phyloP scores from a whole-genome alignment of 768 basidiomycete species.

The Tylopilus vinaceipallidus region DNA sequence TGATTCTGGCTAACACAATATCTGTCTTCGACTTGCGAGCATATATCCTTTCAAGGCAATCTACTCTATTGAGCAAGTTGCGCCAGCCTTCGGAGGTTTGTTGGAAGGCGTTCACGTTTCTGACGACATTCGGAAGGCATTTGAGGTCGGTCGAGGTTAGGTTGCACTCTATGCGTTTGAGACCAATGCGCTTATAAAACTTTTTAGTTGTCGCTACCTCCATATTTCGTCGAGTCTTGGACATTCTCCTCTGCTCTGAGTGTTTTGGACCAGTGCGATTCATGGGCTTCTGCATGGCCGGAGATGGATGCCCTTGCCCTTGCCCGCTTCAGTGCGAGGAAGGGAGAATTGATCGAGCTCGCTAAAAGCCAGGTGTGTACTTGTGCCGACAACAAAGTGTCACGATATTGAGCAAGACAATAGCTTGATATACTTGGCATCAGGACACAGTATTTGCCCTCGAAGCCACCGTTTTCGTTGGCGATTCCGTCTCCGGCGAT shows the following conservation, averaged over 20 bases:
- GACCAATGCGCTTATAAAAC: conserved; percentile 19
- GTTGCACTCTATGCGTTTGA: neutral
- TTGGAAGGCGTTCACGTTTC: conserved; percentile 68
- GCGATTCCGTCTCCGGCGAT: conserved; percentile 28
- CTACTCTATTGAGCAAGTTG: conserved; percentile 67
- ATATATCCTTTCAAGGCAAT: conserved; percentile 88
- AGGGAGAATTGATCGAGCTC: conserved; percentile 89
- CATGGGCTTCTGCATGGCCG: conserved; percentile 53
- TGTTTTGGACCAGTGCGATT: conserved; percentile 75
- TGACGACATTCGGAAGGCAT: conserved; percentile 72
- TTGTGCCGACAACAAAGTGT: neutral
- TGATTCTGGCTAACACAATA: conserved; percentile 87
- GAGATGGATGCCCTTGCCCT: conserved; percentile 47
- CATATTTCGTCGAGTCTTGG: conserved; percentile 90
- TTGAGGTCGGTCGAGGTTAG: conserved; percentile 75
- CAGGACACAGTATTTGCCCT: conserved; percentile 66
- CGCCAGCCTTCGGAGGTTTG: conserved; percentile 70
- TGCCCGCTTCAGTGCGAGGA: conserved; percentile 63
- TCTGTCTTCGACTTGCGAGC: conserved; percentile 91
- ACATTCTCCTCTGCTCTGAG: conserved; percentile 86
- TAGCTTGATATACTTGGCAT: conserved; percentile 89
- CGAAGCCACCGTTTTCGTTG: conserved; percentile 68
- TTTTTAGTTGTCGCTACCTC: conserved; percentile 49
- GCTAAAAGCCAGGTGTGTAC: conserved; percentile 75
- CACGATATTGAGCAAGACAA: conserved; percentile 3